Evolutionary conservation across 2,329 filamentous ascomycete species (phyloP).

Genomic region (Tolypocladium album): DNA sequence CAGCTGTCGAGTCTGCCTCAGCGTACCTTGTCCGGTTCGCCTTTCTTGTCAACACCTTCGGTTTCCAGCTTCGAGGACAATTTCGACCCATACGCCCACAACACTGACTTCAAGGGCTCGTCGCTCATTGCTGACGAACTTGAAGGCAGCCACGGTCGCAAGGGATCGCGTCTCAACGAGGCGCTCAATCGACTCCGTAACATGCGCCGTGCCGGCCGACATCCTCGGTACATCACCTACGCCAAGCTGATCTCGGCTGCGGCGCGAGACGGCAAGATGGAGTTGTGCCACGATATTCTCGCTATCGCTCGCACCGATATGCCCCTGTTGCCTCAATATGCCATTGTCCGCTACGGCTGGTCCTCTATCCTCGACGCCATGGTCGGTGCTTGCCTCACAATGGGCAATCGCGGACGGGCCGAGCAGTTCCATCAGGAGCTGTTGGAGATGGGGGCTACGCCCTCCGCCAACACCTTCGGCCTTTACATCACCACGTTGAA

Average conservation of each 20-base stretch:
- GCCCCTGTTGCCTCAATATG: constrained; percentile 73
- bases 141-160: constrained; percentile 66
- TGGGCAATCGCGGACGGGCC: constrained; percentile 71
- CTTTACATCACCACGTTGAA: constrained; percentile 99
- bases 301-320: constrained; percentile 84
- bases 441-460: constrained; percentile 78
- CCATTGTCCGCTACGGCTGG: constrained; percentile 89
- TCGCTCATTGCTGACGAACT: constrained; percentile 82
- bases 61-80: constrained; percentile 63
- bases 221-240: constrained; percentile 93
- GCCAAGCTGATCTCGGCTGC: constrained; percentile 89
- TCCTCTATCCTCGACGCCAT: constrained; percentile 92
- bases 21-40: constrained; percentile 32
- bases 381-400: constrained; percentile 81
- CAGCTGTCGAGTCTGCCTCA: constrained; percentile 30
- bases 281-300: constrained; percentile 75
- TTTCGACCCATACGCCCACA: constrained; percentile 83
- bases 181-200: constrained; percentile 78
- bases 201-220: constrained; percentile 83
- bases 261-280: constrained; percentile 73
- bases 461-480: constrained; percentile 94
- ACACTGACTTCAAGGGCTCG: constrained; percentile 88
- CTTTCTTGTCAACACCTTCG: constrained; percentile 43
- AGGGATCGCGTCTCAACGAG: constrained; percentile 65
- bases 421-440: constrained; percentile 87